Evolutionary conservation across 78 protist species (phyloP).

Genomic region (Bigelowiella natans): DNA sequence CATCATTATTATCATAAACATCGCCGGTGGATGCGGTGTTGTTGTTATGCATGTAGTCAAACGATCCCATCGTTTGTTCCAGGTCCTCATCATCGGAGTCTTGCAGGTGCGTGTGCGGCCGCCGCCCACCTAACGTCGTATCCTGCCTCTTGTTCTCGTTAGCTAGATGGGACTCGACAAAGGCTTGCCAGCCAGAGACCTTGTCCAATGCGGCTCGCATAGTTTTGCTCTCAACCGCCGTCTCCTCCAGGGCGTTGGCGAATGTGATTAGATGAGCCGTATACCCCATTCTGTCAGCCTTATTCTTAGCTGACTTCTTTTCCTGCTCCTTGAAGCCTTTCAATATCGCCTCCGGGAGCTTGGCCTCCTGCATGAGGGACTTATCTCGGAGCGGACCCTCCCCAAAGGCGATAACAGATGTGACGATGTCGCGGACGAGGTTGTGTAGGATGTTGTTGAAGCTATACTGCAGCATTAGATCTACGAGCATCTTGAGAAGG

Average conservation of each 20-base stretch:
- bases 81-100: not conserved
- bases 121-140: not conserved
- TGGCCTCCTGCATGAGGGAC: not conserved
- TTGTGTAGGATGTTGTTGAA: not conserved
- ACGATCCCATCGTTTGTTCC: not conserved
- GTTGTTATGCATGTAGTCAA: no score
- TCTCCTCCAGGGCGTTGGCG: not conserved
- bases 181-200: not conserved
- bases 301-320: not conserved
- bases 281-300: not conserved
- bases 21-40: no score
- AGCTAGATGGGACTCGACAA: not conserved
- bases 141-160: not conserved
- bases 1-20: not conserved
- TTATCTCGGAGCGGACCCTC: not conserved
- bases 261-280: not conserved
- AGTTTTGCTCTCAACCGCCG: not conserved
- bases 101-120: not conserved
- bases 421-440: not conserved
- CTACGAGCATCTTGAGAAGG: not conserved
- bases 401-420: not conserved
- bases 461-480: not conserved
- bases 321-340: not conserved
- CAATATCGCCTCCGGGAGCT: no score
- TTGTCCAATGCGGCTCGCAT: not conserved